Evolutionary conservation across 1,284 basidiomycete genomes (phyloP).

Genomic region (Austroboletus novae-zelandiae): DNA sequence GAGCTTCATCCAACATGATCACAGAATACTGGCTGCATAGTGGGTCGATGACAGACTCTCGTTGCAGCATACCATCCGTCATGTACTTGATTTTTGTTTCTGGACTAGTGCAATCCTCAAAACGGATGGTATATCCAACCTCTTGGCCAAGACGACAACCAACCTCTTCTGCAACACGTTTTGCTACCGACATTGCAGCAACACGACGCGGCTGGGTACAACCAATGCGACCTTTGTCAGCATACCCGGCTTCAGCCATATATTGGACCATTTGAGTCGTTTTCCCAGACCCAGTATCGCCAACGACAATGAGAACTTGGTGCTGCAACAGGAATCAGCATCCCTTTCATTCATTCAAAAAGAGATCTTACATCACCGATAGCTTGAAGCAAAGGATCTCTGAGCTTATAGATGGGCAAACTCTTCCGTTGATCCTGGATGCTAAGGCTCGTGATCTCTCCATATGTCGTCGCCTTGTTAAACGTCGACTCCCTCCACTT

Average conservation of each 20-base stretch:
- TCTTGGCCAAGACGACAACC: slow-evolving; percentile 96
- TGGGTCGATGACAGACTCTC: slow-evolving; percentile 95
- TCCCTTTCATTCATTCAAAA: slow-evolving; percentile 1
- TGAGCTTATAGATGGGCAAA: slow-evolving; percentile 94
- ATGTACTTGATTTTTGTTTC: slow-evolving; percentile 99
- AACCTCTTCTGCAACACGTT: slow-evolving; percentile 97
- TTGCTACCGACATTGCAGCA: slow-evolving; percentile 98
- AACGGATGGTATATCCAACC: slow-evolving; percentile 98
- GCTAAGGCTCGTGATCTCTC: slow-evolving; percentile 86
- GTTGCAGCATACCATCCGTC: slow-evolving; percentile 99
- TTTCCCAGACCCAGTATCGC: slow-evolving; percentile 92
- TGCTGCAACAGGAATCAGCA: slow-evolving; percentile 56
- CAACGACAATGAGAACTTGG: slow-evolving; percentile 93
- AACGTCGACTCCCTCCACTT: slow-evolving; percentile 93
- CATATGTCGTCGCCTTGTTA: slow-evolving; percentile 97
- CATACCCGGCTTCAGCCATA: slow-evolving; percentile 84
- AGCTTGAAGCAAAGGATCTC: slow-evolving; percentile 90
- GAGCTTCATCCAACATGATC: slow-evolving; percentile 98
- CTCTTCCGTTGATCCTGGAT: slow-evolving; percentile 93
- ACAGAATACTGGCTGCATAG: slow-evolving; percentile 92
- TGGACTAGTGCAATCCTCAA: slow-evolving; percentile 97
- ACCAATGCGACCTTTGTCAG: slow-evolving; percentile 87
- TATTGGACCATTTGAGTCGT: slow-evolving; percentile 96
- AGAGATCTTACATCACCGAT: slow-evolving; percentile 72
- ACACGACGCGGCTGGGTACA: slow-evolving; percentile 99